These are phyloP conservation scores for Barnettozyma vustinii DNA, from an alignment of 805 yeast genomes.

Conservation along the genomic window DNA sequence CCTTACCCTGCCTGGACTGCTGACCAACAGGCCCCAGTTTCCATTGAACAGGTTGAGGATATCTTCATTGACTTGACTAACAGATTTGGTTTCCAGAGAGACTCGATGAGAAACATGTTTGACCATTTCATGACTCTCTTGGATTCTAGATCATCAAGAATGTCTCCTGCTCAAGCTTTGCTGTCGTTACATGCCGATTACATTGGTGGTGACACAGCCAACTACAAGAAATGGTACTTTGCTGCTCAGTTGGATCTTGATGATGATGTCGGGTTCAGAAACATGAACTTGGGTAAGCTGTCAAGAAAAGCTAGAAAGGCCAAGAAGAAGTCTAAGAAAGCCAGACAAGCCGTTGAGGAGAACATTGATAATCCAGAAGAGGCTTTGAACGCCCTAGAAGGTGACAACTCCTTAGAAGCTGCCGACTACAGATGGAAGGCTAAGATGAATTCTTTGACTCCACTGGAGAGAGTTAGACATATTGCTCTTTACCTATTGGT, in stretches of 20 bases:
- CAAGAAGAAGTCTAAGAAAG: slow-evolving; percentile 73
- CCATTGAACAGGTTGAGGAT: slow-evolving; percentile 82
- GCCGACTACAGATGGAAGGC: slow-evolving; percentile 81
- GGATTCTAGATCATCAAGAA: slow-evolving; percentile 81
- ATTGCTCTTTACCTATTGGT: slow-evolving; percentile 66
- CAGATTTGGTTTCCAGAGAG: slow-evolving; percentile 87
- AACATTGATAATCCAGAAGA: slow-evolving; percentile 59
- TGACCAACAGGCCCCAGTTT: slow-evolving; percentile 84
- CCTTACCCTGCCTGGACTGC: slow-evolving; percentile 99
- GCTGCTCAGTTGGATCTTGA: slow-evolving; percentile 86
- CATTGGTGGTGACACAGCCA: slow-evolving; percentile 83
- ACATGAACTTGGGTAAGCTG: slow-evolving; percentile 70
- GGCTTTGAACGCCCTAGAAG: slow-evolving; percentile 60
- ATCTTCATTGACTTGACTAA: slow-evolving; percentile 77
- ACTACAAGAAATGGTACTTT: slow-evolving; percentile 83
- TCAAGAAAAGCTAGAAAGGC: slow-evolving; percentile 79
- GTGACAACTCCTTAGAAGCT: slow-evolving; percentile 81
- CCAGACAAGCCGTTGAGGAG: slow-evolving; percentile 62
- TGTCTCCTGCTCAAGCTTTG: slow-evolving; percentile 85
- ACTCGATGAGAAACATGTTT: slow-evolving; percentile 86
- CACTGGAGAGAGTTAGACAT: slow-evolving; percentile 78
- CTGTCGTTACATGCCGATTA: slow-evolving; percentile 81
- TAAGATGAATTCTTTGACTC: slow-evolving; percentile 63
- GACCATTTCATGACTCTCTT: slow-evolving; percentile 81
- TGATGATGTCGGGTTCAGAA: slow-evolving; percentile 77